These are phyloP conservation scores for Podila clonocystis DNA, from an alignment of 192 early-diverging fungal species.

Conservation along the genomic window DNA sequence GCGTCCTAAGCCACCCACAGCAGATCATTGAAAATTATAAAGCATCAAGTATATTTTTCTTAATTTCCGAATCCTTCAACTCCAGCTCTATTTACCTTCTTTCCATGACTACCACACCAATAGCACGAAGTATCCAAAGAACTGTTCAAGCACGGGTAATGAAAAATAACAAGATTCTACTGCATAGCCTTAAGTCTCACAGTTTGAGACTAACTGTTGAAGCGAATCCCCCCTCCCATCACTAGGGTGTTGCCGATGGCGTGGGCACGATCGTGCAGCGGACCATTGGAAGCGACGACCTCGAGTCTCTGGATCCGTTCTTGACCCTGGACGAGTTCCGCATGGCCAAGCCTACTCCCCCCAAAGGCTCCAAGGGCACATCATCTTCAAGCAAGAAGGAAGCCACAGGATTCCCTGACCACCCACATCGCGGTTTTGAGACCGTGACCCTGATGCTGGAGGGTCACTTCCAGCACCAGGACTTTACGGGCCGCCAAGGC, in stretches of 20 bases:
- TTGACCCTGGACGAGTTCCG: conserved; percentile 18
- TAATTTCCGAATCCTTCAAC: no score
- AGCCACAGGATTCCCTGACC: conserved; percentile 62
- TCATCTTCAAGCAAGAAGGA: conserved; percentile 26
- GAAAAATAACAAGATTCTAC: no score
- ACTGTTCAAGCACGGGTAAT: no score
- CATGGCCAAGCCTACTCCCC: background rate
- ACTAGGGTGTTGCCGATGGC: conserved; percentile 10
- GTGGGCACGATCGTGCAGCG: conserved; percentile 10
- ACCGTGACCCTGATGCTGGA: conserved; percentile 78
- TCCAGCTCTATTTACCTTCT: no score
- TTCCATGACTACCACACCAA: no score
- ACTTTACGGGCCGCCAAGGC: conserved; percentile 76
- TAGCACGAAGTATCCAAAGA: no score
- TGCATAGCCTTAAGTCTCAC: no score
- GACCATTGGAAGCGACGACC: conserved; percentile 5
- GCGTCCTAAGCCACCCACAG: no score
- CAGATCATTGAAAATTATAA: no score
- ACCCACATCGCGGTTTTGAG: conserved; percentile 82
- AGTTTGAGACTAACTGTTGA: no score
- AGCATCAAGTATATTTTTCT: no score
- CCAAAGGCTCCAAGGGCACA: conserved; percentile 19
- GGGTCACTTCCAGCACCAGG: conserved; percentile 73
- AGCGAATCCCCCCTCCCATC: no score
- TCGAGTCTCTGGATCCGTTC: conserved; percentile 13